Conservation (phyloP, 331 rosid species). For the Rosa hybrid region DNA sequence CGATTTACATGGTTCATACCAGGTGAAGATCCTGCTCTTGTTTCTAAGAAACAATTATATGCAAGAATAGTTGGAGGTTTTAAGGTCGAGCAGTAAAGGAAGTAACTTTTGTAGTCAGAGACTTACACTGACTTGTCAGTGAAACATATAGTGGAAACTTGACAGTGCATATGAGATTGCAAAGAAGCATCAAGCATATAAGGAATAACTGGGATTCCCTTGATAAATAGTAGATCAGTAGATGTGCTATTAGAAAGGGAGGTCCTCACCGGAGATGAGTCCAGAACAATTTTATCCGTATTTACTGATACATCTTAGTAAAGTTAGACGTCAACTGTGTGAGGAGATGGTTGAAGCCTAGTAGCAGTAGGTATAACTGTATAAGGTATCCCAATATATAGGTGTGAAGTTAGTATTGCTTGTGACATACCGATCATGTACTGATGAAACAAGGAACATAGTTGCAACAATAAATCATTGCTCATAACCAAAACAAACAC, state of each 20-base stretch:
- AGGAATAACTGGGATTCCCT: too few relatives aligned
- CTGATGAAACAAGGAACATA: too few relatives aligned
- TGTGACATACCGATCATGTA: not conserved
- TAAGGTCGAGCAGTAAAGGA: not conserved
- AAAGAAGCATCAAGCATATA: not conserved
- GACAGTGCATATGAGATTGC: not conserved
- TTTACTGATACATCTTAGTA: too few relatives aligned
- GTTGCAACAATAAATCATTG: not conserved
- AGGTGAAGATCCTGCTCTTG: not conserved
- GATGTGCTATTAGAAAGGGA: too few relatives aligned
- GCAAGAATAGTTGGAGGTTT: not conserved
- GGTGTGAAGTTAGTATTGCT: too few relatives aligned
- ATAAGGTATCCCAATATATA: too few relatives aligned
- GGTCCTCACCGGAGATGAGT: too few relatives aligned
- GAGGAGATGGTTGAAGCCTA: not conserved
- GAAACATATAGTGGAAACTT: too few relatives aligned
- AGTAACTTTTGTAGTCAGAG: not conserved
- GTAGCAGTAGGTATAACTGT: not conserved
- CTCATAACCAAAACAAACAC: too few relatives aligned
- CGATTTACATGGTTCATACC: not conserved
- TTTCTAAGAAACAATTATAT: not conserved
- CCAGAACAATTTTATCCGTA: too few relatives aligned
- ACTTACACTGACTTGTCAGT: not conserved
- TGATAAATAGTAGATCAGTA: too few relatives aligned
- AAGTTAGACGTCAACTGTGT: too few relatives aligned